Evolutionary conservation across 495 filamentous ascomycete genomes (phyloP), one percentile per base, ranked within the genome.

Genomic region (Paragyromitra xinjiangensis): DNA sequence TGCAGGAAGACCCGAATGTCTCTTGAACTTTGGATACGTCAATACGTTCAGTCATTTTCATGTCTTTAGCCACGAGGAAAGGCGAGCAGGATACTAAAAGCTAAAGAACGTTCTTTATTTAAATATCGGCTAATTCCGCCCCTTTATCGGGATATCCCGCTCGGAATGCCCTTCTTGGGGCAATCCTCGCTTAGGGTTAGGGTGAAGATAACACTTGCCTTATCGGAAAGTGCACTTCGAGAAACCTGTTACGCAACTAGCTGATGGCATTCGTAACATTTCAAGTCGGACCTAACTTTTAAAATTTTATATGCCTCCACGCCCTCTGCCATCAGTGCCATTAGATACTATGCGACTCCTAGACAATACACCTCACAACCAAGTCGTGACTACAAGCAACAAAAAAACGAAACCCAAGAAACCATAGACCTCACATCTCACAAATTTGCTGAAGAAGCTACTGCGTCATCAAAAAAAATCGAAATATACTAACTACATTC

Each of bases 1-100:
- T 93, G 81, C 85, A 88, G 64, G 85, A 88, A 37, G 91, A 91
- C 40, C 86, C 85, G 84, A 96, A 94, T 53, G 91, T 91, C 65
- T 86, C 82, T 83, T 94, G 90, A 77, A 94, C 95, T 48, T 91
- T 85, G 9, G 79, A 72, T 73, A 56, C 58, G 26, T 77, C 78
- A 44, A 81, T 80, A 34, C 64, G 66, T 71, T 69, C 14, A 51
- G 44, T 12, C 65, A 72, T 72, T 67, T 6, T 63, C 51, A 62
- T 45, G 58, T 44, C 7, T 34, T n/a, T 14, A 34, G 29, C 29
- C 29, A 34, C 29, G 29, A 34, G 29, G 2, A n/a, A 8, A 64
- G 24, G 26, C 16, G 45, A 22, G 19, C 14, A 56, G 55, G 37
- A 44, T 37, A 45, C 37, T 53, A 40, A 55, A 24, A 51, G 42